Evolutionary conservation across 2,329 filamentous ascomycete species (phyloP).

Genomic region (Pezicula radicicola): DNA sequence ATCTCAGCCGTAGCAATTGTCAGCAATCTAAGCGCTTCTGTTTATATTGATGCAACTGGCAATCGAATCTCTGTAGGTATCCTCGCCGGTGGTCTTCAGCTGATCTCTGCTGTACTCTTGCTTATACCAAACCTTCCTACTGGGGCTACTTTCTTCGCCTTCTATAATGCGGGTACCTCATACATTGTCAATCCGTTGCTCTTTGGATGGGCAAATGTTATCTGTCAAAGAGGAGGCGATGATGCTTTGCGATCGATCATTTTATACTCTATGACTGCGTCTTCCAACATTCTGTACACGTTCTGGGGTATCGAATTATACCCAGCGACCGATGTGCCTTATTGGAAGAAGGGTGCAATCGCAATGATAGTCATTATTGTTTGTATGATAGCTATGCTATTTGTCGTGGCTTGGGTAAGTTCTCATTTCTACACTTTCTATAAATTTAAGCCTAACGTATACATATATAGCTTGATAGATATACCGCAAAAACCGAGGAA

Average conservation of each 20-base stretch:
- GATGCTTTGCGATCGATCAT: constrained; percentile 38
- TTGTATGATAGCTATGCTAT: not conserved
- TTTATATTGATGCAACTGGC: constrained; percentile 43
- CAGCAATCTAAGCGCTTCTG: constrained; percentile 60
- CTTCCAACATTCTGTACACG: constrained; percentile 36
- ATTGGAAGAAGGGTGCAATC: constrained; percentile 36
- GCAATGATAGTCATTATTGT: constrained; percentile 25
- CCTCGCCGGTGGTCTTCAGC: constrained; percentile 53
- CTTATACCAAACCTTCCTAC: constrained; percentile 39
- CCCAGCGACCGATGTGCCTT: constrained; percentile 37
- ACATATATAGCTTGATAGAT: not conserved
- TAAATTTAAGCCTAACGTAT: no score
- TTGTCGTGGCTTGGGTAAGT: not conserved
- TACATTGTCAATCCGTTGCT: constrained; percentile 70
- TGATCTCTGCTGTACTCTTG: constrained; percentile 55
- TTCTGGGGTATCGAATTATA: constrained; percentile 44
- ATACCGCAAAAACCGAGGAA: not conserved
- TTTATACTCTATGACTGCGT: constrained; percentile 37
- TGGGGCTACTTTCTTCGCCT: constrained; percentile 57
- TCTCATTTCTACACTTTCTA: not conserved
- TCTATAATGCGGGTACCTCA: constrained; percentile 65
- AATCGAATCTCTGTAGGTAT: constrained; percentile 64
- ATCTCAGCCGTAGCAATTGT: constrained; percentile 41
- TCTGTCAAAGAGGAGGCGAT: constrained; percentile 37
- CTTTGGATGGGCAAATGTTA: constrained; percentile 54